Evolutionary conservation across 1,284 basidiomycete species (phyloP).

Genomic region (Puccinia sorghi): DNA sequence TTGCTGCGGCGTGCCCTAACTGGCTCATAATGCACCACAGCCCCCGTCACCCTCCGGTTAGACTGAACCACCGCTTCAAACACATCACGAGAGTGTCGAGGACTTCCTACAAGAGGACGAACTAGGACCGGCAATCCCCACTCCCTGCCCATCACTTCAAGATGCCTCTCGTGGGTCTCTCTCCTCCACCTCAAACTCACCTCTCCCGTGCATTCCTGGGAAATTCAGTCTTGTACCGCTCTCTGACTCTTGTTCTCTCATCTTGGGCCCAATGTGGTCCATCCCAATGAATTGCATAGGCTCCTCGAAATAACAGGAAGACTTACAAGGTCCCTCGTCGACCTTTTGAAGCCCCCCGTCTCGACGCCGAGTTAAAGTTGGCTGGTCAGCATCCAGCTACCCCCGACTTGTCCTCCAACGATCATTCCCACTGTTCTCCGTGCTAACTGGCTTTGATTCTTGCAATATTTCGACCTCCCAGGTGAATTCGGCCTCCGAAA

Average conservation of each 20-base stretch:
- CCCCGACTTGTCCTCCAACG: background rate
- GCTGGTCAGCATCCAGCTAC: slow-evolving; percentile 52
- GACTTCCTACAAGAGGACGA: slow-evolving; percentile 15
- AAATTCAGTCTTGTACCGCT: too few species aligned
- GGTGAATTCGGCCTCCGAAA: slow-evolving; percentile 99
- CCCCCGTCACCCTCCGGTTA: background rate
- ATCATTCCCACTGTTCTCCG: background rate
- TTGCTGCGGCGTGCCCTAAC: slow-evolving; percentile 17
- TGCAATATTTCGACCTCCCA: slow-evolving; percentile 70
- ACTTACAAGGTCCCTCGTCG: slow-evolving; percentile 98
- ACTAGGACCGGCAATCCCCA: background rate
- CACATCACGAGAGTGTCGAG: background rate
- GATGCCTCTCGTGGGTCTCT: slow-evolving; percentile 46
- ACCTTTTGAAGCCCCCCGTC: slow-evolving; percentile 94
- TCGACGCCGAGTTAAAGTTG: slow-evolving; percentile 98
- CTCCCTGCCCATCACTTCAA: slow-evolving; percentile 14
- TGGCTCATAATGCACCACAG: background rate
- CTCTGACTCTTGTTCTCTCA: too few species aligned
- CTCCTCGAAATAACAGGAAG: slow-evolving; percentile 82
- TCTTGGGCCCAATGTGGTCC: background rate
- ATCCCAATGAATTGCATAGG: slow-evolving; percentile 62
- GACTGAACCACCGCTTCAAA: background rate
- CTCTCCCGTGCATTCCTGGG: background rate
- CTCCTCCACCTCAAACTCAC: background rate
- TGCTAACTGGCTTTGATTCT: background rate